Percentiles rank a stretch among this genome's conserved stretches.
These are phyloP conservation scores for Phyllosticta citriasiana DNA, from an alignment of 2,329 filamentous ascomycete species.

Conservation along the genomic window DNA sequence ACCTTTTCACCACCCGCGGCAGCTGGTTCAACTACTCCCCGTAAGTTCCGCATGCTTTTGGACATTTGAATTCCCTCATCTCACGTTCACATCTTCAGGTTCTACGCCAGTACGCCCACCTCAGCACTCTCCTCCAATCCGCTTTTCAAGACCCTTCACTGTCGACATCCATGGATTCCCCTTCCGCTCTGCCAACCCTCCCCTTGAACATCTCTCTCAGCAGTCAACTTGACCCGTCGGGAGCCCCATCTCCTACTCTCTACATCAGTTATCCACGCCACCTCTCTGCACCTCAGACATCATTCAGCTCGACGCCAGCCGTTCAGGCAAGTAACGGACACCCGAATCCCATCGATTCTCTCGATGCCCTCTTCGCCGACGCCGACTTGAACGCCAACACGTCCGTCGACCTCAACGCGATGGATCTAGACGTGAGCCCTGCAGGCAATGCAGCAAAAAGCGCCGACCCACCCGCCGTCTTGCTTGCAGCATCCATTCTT, in stretches of 20 bases:
- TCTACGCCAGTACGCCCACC: slow-evolving; percentile 65
- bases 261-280: slow-evolving; percentile 7
- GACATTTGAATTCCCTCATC: neutral
- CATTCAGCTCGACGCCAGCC: neutral
- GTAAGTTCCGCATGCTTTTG: slow-evolving; percentile 13
- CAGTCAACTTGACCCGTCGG: slow-evolving; percentile 3
- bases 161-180: neutral
- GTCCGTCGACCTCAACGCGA: neutral
- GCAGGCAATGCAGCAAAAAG: slow-evolving; percentile 29
- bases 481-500: slow-evolving; percentile 43
- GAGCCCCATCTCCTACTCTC: slow-evolving; percentile 11
- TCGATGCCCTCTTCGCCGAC: slow-evolving; percentile 12
- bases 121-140: slow-evolving; percentile 54
- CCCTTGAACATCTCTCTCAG: slow-evolving; percentile 9
- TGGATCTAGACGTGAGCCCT: neutral
- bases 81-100: slow-evolving; percentile 15
- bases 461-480: slow-evolving; percentile 39
- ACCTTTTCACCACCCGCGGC: slow-evolving; percentile 68
- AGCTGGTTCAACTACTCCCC: slow-evolving; percentile 65
- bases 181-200: slow-evolving; percentile 20
- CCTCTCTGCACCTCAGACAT: neutral
- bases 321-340: neutral
- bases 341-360: neutral
- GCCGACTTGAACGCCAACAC: neutral
- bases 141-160: slow-evolving; percentile 41